phyloP scores from a whole-genome alignment of 139 green algal species.

The Chlamydomonas eustigma region DNA sequence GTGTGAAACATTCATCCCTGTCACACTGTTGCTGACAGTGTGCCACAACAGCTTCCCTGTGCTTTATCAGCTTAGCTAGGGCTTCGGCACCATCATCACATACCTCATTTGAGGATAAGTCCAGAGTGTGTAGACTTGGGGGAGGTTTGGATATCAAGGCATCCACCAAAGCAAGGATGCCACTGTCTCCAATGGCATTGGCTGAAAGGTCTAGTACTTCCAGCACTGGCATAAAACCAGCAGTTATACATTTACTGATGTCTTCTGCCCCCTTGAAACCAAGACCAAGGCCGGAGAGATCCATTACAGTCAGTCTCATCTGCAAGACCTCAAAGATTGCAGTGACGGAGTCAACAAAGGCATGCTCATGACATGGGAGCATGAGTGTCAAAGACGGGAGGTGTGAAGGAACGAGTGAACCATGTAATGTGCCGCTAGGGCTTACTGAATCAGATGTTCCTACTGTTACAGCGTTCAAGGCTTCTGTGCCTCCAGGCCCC shows the following conservation, averaged over 20 bases:
- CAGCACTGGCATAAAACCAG: neutral
- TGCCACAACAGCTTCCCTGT: neutral
- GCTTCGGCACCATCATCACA: neutral
- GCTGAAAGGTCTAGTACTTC: neutral
- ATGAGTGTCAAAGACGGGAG: neutral
- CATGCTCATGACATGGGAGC: neutral
- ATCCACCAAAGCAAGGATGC: neutral
- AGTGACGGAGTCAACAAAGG: neutral
- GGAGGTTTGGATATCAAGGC: neutral
- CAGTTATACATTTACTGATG: neutral
- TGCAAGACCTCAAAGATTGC: neutral
- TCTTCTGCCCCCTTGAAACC: neutral
- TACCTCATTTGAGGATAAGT: neutral
- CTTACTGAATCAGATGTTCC: too few relatives aligned
- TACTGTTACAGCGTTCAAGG: too few relatives aligned
- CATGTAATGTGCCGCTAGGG: too few relatives aligned
- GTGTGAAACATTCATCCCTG: too few relatives aligned
- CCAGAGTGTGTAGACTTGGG: neutral
- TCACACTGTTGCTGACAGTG: too few relatives aligned
- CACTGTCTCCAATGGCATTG: neutral
- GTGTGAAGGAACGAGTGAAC: neutral
- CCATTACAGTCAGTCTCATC: neutral
- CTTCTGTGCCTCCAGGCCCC: too few relatives aligned
- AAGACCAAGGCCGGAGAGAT: neutral
- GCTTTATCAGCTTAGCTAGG: neutral